Evolutionary conservation across 108 stramenopile genomes (phyloP).

Genomic region (Asterionellopsis glacialis): DNA sequence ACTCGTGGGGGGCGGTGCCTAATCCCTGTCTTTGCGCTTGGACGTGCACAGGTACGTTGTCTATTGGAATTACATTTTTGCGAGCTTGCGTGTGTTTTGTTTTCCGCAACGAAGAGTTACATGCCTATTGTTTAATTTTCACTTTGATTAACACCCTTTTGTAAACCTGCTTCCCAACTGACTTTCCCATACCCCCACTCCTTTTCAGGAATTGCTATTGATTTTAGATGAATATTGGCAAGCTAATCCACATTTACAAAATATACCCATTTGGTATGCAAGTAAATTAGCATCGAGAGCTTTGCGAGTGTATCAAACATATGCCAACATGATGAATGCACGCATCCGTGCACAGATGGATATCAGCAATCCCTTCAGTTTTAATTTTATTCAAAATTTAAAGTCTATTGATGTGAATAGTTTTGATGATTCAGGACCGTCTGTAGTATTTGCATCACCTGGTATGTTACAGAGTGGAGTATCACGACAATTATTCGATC

Average conservation of each 20-base stretch:
- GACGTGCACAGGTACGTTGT: constrained; percentile 84
- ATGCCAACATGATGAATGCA: constrained; percentile 98
- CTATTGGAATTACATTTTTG: background rate
- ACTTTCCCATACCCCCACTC: background rate
- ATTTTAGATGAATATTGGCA: constrained; percentile 99
- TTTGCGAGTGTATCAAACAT: constrained; percentile 96
- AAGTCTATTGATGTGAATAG: constrained; percentile 86
- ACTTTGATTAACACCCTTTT: background rate
- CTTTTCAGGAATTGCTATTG: constrained; percentile 84
- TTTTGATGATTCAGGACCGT: constrained; percentile 89
- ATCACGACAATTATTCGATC: constrained; percentile 92
- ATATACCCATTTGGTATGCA: constrained; percentile 94
- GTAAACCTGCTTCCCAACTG: no score
- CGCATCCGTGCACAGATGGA: constrained; percentile 92
- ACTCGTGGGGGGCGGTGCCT: constrained; percentile 91
- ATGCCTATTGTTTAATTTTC: background rate
- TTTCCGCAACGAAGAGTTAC: background rate
- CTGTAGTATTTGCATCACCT: constrained; percentile 96
- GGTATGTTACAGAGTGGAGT: constrained; percentile 99
- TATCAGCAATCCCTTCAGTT: constrained; percentile 90
- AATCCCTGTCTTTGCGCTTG: constrained; percentile 98
- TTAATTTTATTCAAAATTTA: constrained; percentile 83
- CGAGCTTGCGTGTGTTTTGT: background rate
- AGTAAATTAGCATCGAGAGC: constrained; percentile 89
- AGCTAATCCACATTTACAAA: constrained; percentile 90